Base-by-base conservation (phyloP, 805 yeast species). In the Torulaspora microellipsoides region DNA sequence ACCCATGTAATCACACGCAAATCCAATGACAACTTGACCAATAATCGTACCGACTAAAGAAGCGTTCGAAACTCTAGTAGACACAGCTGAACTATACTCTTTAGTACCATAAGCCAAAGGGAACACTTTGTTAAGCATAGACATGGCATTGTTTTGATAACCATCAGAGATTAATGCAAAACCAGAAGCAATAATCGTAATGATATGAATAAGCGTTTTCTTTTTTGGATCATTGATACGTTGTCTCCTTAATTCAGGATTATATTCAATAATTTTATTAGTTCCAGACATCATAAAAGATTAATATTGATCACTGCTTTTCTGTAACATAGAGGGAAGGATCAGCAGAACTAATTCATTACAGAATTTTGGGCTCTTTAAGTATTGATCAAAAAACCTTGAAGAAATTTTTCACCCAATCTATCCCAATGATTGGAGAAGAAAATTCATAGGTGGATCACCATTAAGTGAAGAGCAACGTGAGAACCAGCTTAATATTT, bases 131-230 rank as follows among this genome's bases (percentile, higher is more conserved):
- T 83, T 83, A 52, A 75, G 54, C 82, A 82, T 80, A 3, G 86
- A 75, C 86, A 83, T 81, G 49, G 81, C 73, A 53, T 78, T 81
- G 58, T 83, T 83, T 59, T 81, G 87, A 62, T 83, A 83, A 3
- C 90, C 90, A 64, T 85, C 93, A 15, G 85, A 77, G 54, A 83
- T 77, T 57, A 85, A 71, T 0, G 90, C 93, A 50, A 78, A 81
- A 11, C 93, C 91, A 17, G 89, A 69, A 2, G 53, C 52, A 15
- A 49, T 40, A 33, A 49, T 52, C 12, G 49, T 47, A 23, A 51
- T 35, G n/a, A 48, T 36, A 31, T 51, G 45, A 8, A 42, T 42
- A 31, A 43, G n/a, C 13, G 27, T 34, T 28, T 38, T 38, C 34
- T 51, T 44, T 15, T 14, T 39, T n/a, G 43, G 40, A n/a, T 39